These are phyloP conservation scores for Cercospora zeina DNA, from an alignment of 2,329 filamentous ascomycete species.

Conservation along the genomic window DNA sequence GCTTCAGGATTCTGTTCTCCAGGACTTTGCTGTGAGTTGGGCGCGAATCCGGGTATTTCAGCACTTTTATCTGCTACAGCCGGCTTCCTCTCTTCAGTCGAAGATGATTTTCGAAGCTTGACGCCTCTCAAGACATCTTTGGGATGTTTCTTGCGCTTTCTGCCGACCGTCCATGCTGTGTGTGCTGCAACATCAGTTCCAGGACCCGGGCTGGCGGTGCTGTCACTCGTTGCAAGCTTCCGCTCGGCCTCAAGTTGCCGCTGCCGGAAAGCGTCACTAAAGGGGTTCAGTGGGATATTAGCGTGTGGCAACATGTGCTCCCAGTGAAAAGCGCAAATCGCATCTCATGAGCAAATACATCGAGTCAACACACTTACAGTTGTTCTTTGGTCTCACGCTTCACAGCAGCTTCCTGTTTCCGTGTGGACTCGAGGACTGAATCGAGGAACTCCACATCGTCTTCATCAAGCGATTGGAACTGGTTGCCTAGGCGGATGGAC, in stretches of 20 bases:
- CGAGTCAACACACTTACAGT: conserved; percentile 37
- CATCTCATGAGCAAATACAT: not conserved
- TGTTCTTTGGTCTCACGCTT: conserved; percentile 61
- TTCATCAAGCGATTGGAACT: conserved; percentile 75
- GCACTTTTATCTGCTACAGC: conserved; percentile 20
- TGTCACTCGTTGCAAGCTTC: conserved; percentile 33
- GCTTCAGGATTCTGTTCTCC: not conserved
- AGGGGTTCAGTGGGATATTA: not conserved
- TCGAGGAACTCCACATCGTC: conserved; percentile 76
- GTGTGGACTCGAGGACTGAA: conserved; percentile 58
- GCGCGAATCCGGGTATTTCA: not conserved
- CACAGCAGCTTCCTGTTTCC: conserved; percentile 58
- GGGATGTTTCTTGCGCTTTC: conserved; percentile 42
- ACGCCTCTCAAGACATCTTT: conserved; percentile 46
- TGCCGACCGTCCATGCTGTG: conserved; percentile 27
- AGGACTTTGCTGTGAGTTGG: not conserved
- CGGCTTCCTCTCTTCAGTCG: conserved; percentile 14
- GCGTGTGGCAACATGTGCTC: not conserved
- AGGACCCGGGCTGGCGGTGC: conserved; percentile 35
- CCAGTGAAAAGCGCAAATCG: not conserved
- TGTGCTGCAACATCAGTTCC: conserved; percentile 51
- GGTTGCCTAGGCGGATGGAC: conserved; percentile 67
- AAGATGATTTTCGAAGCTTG: conserved; percentile 47
- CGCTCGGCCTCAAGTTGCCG: conserved; percentile 62
- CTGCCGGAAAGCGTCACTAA: conserved; percentile 55